phyloP scores from a whole-genome alignment of 2,329 filamentous ascomycete species.

The Aspergillus sp. region DNA sequence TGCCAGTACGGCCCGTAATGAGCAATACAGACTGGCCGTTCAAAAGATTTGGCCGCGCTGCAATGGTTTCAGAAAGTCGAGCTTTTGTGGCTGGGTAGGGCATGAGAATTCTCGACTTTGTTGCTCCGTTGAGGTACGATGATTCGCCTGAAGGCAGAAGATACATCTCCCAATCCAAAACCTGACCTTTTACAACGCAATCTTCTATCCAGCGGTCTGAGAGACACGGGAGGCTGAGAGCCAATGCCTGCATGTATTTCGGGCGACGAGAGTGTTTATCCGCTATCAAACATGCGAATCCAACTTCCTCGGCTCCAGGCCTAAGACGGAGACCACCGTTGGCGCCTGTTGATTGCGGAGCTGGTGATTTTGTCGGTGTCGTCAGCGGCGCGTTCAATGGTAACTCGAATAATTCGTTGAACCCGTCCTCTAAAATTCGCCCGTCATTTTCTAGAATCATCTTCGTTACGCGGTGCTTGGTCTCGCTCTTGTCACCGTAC shows the following conservation, averaged over 20 bases:
- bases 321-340: constrained; percentile 53
- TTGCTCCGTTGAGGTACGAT: constrained; percentile 70
- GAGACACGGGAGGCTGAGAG: constrained; percentile 83
- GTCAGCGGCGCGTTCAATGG: constrained; percentile 28
- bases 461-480: constrained; percentile 58
- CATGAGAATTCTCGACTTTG: constrained; percentile 69
- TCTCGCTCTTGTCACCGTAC: constrained; percentile 58
- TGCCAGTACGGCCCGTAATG: constrained; percentile 62
- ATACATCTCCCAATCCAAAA: constrained; percentile 77
- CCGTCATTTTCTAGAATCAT: constrained; percentile 73
- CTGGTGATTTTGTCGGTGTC: constrained; percentile 29
- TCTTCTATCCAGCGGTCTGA: constrained; percentile 77
- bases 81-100: constrained; percentile 61
- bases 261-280: constrained; percentile 81
- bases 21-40: constrained; percentile 67
- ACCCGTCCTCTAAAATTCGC: constrained; percentile 68
- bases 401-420: constrained; percentile 73
- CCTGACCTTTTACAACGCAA: constrained; percentile 60
- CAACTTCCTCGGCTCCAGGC: constrained; percentile 53
- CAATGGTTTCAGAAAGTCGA: constrained; percentile 58
- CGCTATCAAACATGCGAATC: constrained; percentile 83
- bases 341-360: constrained; percentile 16
- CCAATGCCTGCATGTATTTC: constrained; percentile 94
- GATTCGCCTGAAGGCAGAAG: constrained; percentile 84
- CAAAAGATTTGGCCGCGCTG: constrained; percentile 62